A percentile compares a stretch with the other conserved stretches of the same genome.
Conservation (phyloP, 441 rosid species). For the Adansonia gregorii region DNA sequence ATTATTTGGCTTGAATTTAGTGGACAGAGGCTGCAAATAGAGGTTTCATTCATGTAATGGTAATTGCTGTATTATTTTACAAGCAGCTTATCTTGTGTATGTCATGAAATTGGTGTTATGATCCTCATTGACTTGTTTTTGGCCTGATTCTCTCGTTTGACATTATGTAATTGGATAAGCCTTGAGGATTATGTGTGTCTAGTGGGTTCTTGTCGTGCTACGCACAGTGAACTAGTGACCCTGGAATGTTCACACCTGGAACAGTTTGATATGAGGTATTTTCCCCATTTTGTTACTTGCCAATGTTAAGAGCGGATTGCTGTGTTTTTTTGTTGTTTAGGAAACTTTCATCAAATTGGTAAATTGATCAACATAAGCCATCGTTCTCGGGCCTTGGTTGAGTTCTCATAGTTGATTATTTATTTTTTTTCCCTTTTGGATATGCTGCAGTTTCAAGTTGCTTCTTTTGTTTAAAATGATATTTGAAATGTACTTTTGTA, state of each 20-base stretch:
- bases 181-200: no score
- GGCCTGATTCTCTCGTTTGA: no score
- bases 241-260: background rate
- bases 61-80: background rate
- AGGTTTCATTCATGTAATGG: background rate
- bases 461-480: background rate
- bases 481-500: conserved; percentile 10
- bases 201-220: no score
- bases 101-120: background rate
- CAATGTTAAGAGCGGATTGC: background rate
- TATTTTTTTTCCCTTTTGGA: background rate
- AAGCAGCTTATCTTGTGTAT: background rate
- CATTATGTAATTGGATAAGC: no score
- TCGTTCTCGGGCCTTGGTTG: background rate
- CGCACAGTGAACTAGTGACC: no score
- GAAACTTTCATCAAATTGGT: background rate
- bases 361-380: background rate
- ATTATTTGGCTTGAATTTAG: background rate
- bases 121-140: background rate
- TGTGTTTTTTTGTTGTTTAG: background rate
- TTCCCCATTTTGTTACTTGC: background rate
- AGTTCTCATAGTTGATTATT: background rate
- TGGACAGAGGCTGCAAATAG: background rate
- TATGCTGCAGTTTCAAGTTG: background rate
- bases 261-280: background rate